These are phyloP conservation scores for Pittosporum tobira DNA, from an alignment of 129 eudicot species.

Conservation along the genomic window DNA sequence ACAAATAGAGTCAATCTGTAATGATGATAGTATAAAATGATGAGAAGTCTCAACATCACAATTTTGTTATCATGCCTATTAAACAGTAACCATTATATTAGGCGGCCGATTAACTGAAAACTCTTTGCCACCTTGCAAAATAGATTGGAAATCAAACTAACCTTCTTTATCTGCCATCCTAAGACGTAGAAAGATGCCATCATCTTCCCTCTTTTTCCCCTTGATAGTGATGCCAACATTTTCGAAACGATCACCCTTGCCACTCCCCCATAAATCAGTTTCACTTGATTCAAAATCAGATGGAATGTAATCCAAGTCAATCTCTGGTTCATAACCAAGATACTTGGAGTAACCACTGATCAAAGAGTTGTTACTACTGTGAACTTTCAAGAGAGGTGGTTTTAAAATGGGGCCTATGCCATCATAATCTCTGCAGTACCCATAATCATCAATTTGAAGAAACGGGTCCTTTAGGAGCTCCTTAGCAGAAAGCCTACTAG, in stretches of 20 bases:
- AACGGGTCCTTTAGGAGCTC: slow-evolving; percentile 85
- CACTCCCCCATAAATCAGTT: slow-evolving; percentile 34
- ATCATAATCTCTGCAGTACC: slow-evolving; percentile 40
- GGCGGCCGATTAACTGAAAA: background rate
- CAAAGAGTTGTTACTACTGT: slow-evolving; percentile 22
- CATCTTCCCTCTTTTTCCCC: slow-evolving; percentile 63
- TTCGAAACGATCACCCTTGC: slow-evolving; percentile 44
- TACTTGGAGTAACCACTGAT: slow-evolving; percentile 27
- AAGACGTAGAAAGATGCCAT: slow-evolving; percentile 57
- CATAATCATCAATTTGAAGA: slow-evolving; percentile 54
- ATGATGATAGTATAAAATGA: no score
- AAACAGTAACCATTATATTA: background rate
- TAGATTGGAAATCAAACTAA: slow-evolving; percentile 7
- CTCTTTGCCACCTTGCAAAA: background rate
- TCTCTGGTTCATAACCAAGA: slow-evolving; percentile 40
- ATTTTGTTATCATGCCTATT: no score
- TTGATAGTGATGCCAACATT: slow-evolving; percentile 55
- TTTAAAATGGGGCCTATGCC: slow-evolving; percentile 28
- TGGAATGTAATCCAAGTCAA: slow-evolving; percentile 29
- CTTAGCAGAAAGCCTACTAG: slow-evolving; percentile 60
- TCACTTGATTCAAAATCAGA: slow-evolving; percentile 34
- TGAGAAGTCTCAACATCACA: no score
- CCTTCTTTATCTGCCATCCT: slow-evolving; percentile 85
- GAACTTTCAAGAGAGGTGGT: slow-evolving; percentile 26
- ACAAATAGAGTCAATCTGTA: no score